Evolutionary conservation across 169 alveolate genomes (phyloP), one percentile per base, ranked within the genome.

Genomic region (Cryptosporidium xiaoi): DNA sequence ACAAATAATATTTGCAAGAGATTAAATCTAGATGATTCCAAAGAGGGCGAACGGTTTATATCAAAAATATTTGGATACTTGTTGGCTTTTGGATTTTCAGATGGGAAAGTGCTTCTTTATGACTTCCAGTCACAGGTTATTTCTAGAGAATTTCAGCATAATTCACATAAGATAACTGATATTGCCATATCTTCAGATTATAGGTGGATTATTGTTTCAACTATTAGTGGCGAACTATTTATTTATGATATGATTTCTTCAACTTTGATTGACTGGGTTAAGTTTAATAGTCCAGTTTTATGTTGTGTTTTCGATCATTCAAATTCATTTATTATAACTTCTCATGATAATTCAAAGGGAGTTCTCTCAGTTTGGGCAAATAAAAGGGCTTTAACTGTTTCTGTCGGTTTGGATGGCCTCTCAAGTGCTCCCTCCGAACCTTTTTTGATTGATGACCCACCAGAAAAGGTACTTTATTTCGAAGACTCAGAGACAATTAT

Each of bases 361-460:
- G 13, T 34, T 15, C 71, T 77, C 16, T 77, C 87, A 24, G 51
- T 77, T 31, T 77, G 87, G 87, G 87, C 87, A 10, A 77, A 77
- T 48, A 77, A 77, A 18, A 60, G 34, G n/a, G 87, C 77, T 13
- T 34, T 77, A 2, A 60, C 48, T 24, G 53, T 77, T 24, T 60
- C 69, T n/a, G 20, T 31, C 40, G 62, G 29, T 44, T 24, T 34
- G 18, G 87, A 77, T 16, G 87, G 87, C 1, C n/a, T 66, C 4
- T 48, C 82, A 2, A 65, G 27, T 24, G 83, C 67, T 16, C 97
- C 71, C 65, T 66, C 68, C 68, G 68, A 29, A 94, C 83, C 83
- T 24, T 55, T 51, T 1, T 65, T 16, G n/a, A 67, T 82, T 18
- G 91, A 60, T 2, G 71, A 83, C 33, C 83, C 91, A 27, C 83